Conservation (phyloP, 108 stramenopile genomes). For the Cyclotella kingstonii region DNA sequence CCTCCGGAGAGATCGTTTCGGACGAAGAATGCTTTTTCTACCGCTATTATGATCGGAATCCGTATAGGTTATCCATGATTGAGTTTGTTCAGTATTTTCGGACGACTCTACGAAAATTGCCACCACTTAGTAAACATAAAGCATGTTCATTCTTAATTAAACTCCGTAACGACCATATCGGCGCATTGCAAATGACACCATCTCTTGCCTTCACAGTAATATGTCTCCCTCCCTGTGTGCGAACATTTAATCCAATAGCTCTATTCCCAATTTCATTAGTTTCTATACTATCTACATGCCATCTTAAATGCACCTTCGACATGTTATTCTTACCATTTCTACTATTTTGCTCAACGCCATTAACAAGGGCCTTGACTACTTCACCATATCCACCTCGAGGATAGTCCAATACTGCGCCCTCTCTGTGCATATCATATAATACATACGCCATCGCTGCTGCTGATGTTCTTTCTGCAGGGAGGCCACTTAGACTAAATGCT, state of each 20-base stretch:
- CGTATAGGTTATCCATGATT: constrained; percentile 27
- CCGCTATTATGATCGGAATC: constrained; percentile 33
- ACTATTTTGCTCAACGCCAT: constrained; percentile 77
- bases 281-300: constrained; percentile 65
- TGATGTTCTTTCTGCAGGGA: constrained; percentile 81
- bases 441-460: constrained; percentile 95
- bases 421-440: constrained; percentile 86
- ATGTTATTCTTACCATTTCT: constrained; percentile 6
- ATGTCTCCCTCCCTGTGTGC: constrained; percentile 39
- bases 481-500: constrained; percentile 87
- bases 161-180: constrained; percentile 69
- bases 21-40: constrained; percentile 29
- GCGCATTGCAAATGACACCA: constrained; percentile 84
- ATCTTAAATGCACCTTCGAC: constrained; percentile 64
- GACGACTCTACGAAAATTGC: constrained; percentile 2
- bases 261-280: constrained; percentile 45
- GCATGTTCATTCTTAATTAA: constrained; percentile 60
- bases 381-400: constrained; percentile 79
- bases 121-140: constrained; percentile 36
- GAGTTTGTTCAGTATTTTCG: constrained; percentile 9
- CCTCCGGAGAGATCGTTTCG: neutral
- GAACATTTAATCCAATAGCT: constrained; percentile 62
- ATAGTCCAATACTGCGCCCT: constrained; percentile 85
- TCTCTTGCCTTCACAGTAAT: constrained; percentile 55
- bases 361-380: constrained; percentile 85